Evolutionary conservation across 2,329 filamentous ascomycete genomes (phyloP).

Genomic region (Ophiostoma quercus): DNA sequence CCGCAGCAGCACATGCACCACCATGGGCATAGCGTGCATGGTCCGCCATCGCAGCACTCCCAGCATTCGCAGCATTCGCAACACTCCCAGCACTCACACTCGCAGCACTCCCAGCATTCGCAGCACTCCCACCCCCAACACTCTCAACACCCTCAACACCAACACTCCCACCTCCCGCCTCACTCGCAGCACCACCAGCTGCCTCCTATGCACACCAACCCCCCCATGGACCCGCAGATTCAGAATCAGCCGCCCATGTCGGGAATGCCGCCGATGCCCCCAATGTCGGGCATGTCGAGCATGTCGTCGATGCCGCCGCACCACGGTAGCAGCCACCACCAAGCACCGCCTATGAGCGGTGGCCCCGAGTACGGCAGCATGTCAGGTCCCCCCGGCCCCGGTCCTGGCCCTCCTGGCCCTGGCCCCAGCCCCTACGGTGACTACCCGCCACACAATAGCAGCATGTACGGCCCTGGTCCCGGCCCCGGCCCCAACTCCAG

Average conservation of each 20-base stretch:
- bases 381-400: background rate
- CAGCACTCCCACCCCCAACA: background rate
- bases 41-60: background rate
- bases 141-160: constrained; percentile 1
- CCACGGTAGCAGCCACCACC: background rate
- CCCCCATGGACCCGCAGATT: background rate
- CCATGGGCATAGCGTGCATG: background rate
- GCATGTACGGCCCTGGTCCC: constrained; percentile 2
- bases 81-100: background rate
- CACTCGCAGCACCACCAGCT: constrained; percentile 14
- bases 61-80: background rate
- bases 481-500: background rate
- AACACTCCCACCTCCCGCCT: constrained; percentile 16
- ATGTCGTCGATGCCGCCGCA: constrained; percentile 7
- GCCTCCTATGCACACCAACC: background rate
- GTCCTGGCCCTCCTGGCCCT: background rate
- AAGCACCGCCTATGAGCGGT: background rate
- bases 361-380: constrained; percentile 13
- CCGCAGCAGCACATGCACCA: background rate
- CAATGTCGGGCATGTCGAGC: constrained; percentile 1
- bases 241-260: constrained; percentile 6
- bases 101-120: background rate
- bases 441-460: constrained; percentile 3
- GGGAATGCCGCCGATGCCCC: background rate
- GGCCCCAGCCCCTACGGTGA: background rate